phyloP scores from a whole-genome alignment of 208 protist genomes.

The Leishmania mexicana region DNA sequence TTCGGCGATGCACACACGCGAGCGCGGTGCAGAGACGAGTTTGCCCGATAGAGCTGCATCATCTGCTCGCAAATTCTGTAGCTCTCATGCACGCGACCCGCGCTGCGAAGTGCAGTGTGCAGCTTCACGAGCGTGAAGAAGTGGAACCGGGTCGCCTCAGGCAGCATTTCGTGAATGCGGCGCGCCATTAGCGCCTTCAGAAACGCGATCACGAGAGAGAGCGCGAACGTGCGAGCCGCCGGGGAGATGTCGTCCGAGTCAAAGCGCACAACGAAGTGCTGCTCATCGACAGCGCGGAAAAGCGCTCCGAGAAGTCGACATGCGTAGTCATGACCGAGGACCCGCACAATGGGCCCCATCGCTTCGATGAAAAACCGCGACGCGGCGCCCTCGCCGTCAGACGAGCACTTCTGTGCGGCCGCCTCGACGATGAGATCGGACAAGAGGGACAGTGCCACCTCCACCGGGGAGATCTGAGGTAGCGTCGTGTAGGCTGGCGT shows the following conservation, averaged over 20 bases:
- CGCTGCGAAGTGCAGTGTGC: slow-evolving; percentile 55
- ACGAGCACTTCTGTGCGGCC: slow-evolving; percentile 41
- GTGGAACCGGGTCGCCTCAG: slow-evolving; percentile 53
- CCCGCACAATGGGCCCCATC: slow-evolving; percentile 43
- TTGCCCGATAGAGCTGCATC: slow-evolving; percentile 55
- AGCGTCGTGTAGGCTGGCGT: slow-evolving; percentile 2
- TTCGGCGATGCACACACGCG: slow-evolving; percentile 11
- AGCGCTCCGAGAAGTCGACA: slow-evolving; percentile 52
- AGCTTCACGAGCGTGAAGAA: slow-evolving; percentile 71
- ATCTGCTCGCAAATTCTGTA: slow-evolving; percentile 63
- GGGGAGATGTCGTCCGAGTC: slow-evolving; percentile 25
- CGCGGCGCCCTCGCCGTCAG: slow-evolving; percentile 72
- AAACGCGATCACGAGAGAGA: slow-evolving; percentile 61
- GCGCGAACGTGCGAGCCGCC: slow-evolving; percentile 11
- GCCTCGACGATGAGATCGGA: slow-evolving; percentile 70
- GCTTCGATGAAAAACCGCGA: slow-evolving; percentile 58
- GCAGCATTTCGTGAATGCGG: slow-evolving; percentile 40
- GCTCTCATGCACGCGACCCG: slow-evolving; percentile 55
- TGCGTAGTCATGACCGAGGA: slow-evolving; percentile 42
- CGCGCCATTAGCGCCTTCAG: slow-evolving; percentile 69
- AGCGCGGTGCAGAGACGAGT: slow-evolving; percentile 40
- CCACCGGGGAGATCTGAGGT: slow-evolving; percentile 31
- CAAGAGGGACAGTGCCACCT: slow-evolving; percentile 60
- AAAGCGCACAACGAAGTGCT: slow-evolving; percentile 55
- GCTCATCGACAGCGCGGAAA: slow-evolving; percentile 64